Base-by-base conservation (phyloP, 306 rosid genomes). In the Cucumis cinereus region DNA sequence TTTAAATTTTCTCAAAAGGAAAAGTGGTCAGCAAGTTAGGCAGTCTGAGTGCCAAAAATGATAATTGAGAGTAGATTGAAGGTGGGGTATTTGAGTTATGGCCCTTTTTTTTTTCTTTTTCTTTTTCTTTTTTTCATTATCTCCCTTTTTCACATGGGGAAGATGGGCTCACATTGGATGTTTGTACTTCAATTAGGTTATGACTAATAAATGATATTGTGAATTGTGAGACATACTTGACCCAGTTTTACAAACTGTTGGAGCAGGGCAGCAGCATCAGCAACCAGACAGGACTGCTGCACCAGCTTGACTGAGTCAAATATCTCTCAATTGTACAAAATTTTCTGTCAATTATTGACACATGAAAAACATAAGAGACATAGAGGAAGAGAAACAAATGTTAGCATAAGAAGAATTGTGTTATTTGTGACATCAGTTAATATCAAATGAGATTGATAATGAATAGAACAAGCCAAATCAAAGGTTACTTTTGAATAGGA, bases 181-280 rank as follows among this genome's bases (percentile, higher is more conserved):
- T 71, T 47, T 71, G 75, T 71, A 71, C 75, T 71, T 26, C 40
- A 24, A 49, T 71, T 71, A 71, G 75, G 75, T 71, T 71, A 45
- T 57, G 75, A 24, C 40, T 26, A 71, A 71, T 71, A 71, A 71
- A 71, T 71, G 75, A 71, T 47, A 71, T 16, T 45, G 23, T 16
- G 59, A 7, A 70, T 56, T 70, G 15, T 23, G 56, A 13, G 75
- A 71, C 75, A 71, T 71, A 71, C 54, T 71, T 71, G 59, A 47
- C 75, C 75, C 57, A 43, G 74, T 43, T 68, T 68, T 68, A 68
- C 55, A 4, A 43, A 38, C 53, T 38, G 73, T 43, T 68, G 56
- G 74, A 69, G 74, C 74, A 69, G 35, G 28, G 22, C 22, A 71
- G 22, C 22, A 71, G 43, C 41, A 47, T 70, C 59, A 70, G 58